Evolutionary conservation across 2,329 filamentous ascomycete species (phyloP).

Genomic region (Didymella glomerata): DNA sequence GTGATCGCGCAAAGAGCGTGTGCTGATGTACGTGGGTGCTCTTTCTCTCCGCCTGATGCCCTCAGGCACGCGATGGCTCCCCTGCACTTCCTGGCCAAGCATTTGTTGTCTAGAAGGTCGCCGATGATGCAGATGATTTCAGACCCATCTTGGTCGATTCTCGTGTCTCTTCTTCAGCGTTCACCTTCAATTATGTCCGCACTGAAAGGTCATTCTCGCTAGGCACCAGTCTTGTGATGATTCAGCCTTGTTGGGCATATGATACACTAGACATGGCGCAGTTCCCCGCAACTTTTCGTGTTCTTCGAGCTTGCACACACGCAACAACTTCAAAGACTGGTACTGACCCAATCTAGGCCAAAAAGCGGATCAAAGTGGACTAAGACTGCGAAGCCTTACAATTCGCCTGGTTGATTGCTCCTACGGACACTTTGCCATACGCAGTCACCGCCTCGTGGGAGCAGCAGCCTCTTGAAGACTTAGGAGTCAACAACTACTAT

Average conservation of each 20-base stretch:
- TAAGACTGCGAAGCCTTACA: slow-evolving; percentile 27
- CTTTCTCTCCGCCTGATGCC: slow-evolving; percentile 31
- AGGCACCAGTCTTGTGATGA: slow-evolving; percentile 37
- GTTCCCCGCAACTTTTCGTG: background rate
- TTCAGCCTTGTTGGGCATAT: slow-evolving; percentile 32
- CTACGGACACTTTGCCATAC: background rate
- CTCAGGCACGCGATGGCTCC: slow-evolving; percentile 30
- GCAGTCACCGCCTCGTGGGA: slow-evolving; percentile 1
- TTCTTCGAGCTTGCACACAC: background rate
- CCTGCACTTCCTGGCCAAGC: background rate
- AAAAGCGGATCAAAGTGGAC: slow-evolving; percentile 30
- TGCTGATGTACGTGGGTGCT: slow-evolving; percentile 48
- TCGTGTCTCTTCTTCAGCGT: too few species aligned
- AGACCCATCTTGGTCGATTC: too few species aligned
- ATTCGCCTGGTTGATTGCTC: slow-evolving; percentile 28
- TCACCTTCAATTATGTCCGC: background rate
- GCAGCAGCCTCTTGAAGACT: background rate
- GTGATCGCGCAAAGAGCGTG: slow-evolving; percentile 30
- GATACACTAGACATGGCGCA: slow-evolving; percentile 11
- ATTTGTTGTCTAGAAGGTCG: background rate
- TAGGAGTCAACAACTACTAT: background rate
- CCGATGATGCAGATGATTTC: background rate
- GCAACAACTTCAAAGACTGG: slow-evolving; percentile 11
- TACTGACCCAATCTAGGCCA: slow-evolving; percentile 41
- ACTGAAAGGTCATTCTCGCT: slow-evolving; percentile 22